Base-by-base conservation (phyloP, 2,329 filamentous ascomycete genomes). In the Nigrospora osmanthi region DNA sequence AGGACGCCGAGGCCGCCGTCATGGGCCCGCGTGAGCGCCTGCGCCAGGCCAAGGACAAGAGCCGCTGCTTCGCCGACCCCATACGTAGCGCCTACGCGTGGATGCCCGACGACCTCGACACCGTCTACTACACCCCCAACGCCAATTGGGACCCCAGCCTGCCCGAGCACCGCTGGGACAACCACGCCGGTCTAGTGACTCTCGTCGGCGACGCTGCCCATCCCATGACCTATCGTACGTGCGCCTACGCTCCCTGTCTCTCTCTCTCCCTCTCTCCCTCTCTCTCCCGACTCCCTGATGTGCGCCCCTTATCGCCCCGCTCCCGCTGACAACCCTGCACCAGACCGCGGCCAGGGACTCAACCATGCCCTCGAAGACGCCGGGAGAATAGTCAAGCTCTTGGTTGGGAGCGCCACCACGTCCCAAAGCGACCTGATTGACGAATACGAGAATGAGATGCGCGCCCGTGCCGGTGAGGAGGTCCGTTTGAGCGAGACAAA, bases 351-450 rank as follows among this genome's bases (percentile, higher is more conserved):
- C 0, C 70, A 75, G 52, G 70, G 69, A 0, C 59, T 73, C n/a
- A 74, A 73, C 48, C 70, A 73, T 47, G 64, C 64, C 3, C 57
- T 73, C 11, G 62, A 62, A 1, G 71, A 74, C 47, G 67, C 64
- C 5, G 61, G 58, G 1, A 64, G 66, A 45, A 48, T 73, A 10
- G 56, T 64, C 35, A 55, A 62, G 50, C 53, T 58, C 2, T 49
- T 67, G 6, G 53, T 45, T 11, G 45, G 42, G 17, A 44, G 43
- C 11, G 48, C 39, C 14, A 16, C n/a, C 16, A 28, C 47, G 30
- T 37, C 49, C 28, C 53, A 59, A 45, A 52, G 47, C 17, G 53
- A 58, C 11, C 47, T 58, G 1, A 61, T 74, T 16, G 52, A 50
- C 3, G 55, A 48, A 2, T 74, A 70, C 47, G 70, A 75, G 49